Evolutionary conservation across 129 eudicot species (phyloP).

Genomic region (Ambrosia artemisiifolia): DNA sequence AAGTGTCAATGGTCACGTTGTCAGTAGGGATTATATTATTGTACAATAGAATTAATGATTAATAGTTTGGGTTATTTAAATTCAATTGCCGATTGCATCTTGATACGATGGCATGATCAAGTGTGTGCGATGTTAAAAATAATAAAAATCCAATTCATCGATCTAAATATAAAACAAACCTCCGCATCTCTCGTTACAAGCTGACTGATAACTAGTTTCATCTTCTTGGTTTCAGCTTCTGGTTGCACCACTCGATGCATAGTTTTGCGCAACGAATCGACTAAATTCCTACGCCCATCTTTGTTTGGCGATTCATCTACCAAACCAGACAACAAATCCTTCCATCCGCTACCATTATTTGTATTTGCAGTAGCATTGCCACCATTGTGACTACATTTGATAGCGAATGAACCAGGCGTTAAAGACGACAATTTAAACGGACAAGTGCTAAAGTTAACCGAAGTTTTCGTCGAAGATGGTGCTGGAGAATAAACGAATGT

Average conservation of each 20-base stretch:
- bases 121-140: no score
- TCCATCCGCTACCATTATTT: neutral
- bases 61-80: no score
- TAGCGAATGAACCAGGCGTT: neutral
- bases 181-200: neutral
- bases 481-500: neutral
- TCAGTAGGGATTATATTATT: no score
- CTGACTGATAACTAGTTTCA: neutral
- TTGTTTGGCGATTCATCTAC: neutral
- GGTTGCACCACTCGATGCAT: neutral
- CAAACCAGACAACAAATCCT: neutral
- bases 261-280: neutral
- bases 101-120: no score
- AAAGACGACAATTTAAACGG: neutral
- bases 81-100: no score
- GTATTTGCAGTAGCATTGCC: neutral
- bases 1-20: no score
- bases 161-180: neutral
- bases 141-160: no score
- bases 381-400: neutral
- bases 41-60: no score
- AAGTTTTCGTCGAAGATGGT: neutral
- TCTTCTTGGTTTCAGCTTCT: constrained; percentile 11
- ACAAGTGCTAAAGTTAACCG: neutral
- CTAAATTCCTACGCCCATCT: neutral